Base-by-base conservation (phyloP, 805 yeast genomes). In the Hemisphaericaspora nanyangensis region DNA sequence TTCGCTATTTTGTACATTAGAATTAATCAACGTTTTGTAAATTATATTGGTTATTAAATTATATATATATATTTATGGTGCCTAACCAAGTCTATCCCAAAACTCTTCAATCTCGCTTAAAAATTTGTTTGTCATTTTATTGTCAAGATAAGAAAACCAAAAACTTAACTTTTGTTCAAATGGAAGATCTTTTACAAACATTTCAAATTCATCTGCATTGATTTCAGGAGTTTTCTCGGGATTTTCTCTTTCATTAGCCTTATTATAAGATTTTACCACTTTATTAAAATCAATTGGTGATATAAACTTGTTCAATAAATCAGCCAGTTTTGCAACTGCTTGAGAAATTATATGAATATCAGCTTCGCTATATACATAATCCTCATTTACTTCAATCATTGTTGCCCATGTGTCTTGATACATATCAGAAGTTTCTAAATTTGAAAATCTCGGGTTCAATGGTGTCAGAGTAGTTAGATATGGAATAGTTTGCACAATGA, bases 381-480 rank as follows among this genome's bases (percentile, higher is more conserved):
- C 50, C 49, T 81, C 87, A 47, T 72, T 68, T 11, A 72, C 68
- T 13, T 70, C 70, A 12, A 79, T 54, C 27, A 64, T 66, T 3
- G 58, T 48, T 32, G 68, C 73, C 85, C 85, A 79, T 1, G 59
- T 51, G 27, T 60, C 60, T 16, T 49, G 44, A 17, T 37, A 30
- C 46, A 58, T 53, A 29, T 62, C 62, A 1, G 65, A 54, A 4
- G 61, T 48, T 5, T 58, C 60, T 24, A 53, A 52, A 10, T 58
- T 38, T 6, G 63, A 46, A 46, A 68, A 70, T 17, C 76, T 45
- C 4, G 58, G 37, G 38, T 70, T 61, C 29, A 59, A 46, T 2
- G 60, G 52, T 17, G 68, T 60, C 0, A 84, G 76, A 0, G 89
- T 74, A 24, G 71, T 67, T 27, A 82, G 48, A 44, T 75, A 78